A percentile compares a stretch with the other conserved stretches of the same genome.
These are phyloP conservation scores for Daphne laureola DNA, from an alignment of 441 rosid species.

Conservation along the genomic window DNA sequence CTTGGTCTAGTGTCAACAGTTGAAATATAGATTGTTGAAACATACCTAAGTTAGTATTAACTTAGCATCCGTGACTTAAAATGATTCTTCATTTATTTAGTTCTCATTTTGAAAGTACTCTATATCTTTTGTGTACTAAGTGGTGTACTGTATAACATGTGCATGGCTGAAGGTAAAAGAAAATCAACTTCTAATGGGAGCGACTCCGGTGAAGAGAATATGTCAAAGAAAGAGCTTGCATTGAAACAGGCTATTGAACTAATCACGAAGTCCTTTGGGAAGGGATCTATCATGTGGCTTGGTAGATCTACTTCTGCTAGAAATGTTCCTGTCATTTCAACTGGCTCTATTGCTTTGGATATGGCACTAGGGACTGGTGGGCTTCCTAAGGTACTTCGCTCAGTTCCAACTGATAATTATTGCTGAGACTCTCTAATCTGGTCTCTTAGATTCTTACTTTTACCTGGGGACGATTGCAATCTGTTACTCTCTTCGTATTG, in stretches of 20 bases:
- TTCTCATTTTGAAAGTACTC: neutral
- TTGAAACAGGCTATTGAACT: conserved; percentile 84
- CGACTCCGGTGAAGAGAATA: conserved; percentile 56
- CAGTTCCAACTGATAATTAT: neutral
- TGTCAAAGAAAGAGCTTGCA: conserved; percentile 88
- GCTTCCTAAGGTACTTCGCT: conserved; percentile 67
- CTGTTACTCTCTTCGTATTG: neutral
- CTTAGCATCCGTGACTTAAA: too few species aligned
- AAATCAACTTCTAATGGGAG: conserved; percentile 69
- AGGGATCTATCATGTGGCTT: conserved; percentile 95
- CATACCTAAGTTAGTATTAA: too few species aligned
- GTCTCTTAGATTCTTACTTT: too few species aligned
- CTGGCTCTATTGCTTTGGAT: conserved; percentile 85
- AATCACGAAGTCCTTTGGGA: conserved; percentile 69
- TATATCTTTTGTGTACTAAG: neutral
- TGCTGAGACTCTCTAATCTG: too few species aligned
- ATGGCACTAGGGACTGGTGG: conserved; percentile 87
- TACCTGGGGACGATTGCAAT: too few species aligned
- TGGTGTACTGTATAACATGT: neutral
- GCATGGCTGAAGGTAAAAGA: conserved; percentile 42
- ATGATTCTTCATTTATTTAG: neutral
- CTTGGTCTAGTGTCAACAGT: too few species aligned
- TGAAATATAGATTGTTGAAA: too few species aligned
- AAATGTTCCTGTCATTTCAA: conserved; percentile 70
- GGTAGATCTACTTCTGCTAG: conserved; percentile 61